Evolutionary conservation across 768 basidiomycete genomes (phyloP).

Genomic region (Trametes punicea): DNA sequence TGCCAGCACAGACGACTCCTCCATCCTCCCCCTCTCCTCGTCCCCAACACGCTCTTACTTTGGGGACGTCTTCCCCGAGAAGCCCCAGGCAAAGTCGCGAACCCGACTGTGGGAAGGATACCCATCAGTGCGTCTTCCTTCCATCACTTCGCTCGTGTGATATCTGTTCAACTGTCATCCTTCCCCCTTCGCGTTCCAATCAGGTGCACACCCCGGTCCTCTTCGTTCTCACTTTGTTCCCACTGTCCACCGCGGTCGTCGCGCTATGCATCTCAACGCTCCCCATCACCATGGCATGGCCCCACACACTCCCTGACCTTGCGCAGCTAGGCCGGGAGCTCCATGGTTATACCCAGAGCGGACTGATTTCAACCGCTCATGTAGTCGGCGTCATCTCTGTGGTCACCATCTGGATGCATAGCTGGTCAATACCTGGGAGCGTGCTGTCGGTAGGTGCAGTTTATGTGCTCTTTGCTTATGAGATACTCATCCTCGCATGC

Average conservation of each 20-base stretch:
- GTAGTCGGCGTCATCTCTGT: constrained; percentile 80
- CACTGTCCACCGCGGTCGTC: constrained; percentile 58
- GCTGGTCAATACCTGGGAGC: constrained; percentile 95
- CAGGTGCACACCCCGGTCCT: constrained; percentile 60
- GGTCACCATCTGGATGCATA: constrained; percentile 92
- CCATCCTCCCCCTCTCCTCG: constrained; percentile 54
- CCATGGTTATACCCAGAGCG: constrained; percentile 74
- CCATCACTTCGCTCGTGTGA: constrained; percentile 16
- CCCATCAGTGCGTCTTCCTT: constrained; percentile 35
- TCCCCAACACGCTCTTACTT: constrained; percentile 47
- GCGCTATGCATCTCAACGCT: constrained; percentile 48
- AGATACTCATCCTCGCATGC: constrained; percentile 4
- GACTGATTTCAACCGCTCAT: constrained; percentile 60
- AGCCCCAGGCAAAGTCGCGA: constrained; percentile 31
- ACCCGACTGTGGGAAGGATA: constrained; percentile 39
- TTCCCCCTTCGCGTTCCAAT: neutral
- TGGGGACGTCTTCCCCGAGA: constrained; percentile 40
- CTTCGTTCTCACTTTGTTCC: constrained; percentile 66
- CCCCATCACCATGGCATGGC: constrained; percentile 75
- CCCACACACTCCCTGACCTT: constrained; percentile 70
- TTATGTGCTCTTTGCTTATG: constrained; percentile 11
- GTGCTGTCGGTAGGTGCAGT: constrained; percentile 72
- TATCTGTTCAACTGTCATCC: constrained; percentile 8
- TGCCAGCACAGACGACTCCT: constrained; percentile 37
- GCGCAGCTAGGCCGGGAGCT: constrained; percentile 73